These are phyloP conservation scores for Pulicaria dysenterica DNA, from an alignment of 129 eudicot genomes.

Conservation along the genomic window DNA sequence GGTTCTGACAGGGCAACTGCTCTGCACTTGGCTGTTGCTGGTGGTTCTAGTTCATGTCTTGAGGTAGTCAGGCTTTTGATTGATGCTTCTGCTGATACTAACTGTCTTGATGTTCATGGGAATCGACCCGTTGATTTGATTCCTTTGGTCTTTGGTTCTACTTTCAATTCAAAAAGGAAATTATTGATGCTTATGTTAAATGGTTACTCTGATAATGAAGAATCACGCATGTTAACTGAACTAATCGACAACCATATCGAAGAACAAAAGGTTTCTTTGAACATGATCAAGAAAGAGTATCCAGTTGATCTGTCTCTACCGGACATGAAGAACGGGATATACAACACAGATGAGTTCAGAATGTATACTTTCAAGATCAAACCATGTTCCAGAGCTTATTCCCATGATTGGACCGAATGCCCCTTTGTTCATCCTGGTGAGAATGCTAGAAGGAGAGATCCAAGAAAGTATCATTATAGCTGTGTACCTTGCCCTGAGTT, in stretches of 20 bases:
- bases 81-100: conserved; percentile 57
- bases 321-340: conserved; percentile 72
- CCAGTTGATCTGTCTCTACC: conserved; percentile 73
- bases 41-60: conserved; percentile 49
- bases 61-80: conserved; percentile 69
- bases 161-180: conserved; percentile 43
- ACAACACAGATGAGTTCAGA: conserved; percentile 78
- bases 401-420: conserved; percentile 95
- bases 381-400: conserved; percentile 92
- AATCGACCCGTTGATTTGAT: conserved; percentile 59
- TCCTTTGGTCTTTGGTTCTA: conserved; percentile 30
- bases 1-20: conserved; percentile 84
- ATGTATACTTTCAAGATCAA: conserved; percentile 83
- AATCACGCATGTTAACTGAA: conserved; percentile 33
- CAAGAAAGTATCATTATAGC: conserved; percentile 73
- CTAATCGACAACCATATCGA: conserved; percentile 23
- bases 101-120: conserved; percentile 60
- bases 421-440: conserved; percentile 94
- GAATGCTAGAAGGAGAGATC: conserved; percentile 86
- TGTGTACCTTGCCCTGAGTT: conserved; percentile 92
- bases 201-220: conserved; percentile 36
- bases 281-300: conserved; percentile 55
- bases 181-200: conserved; percentile 48
- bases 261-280: conserved; percentile 29
- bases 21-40: conserved; percentile 71